Evolutionary conservation across 805 yeast species (phyloP).

Genomic region (Pichia ethanolica): DNA sequence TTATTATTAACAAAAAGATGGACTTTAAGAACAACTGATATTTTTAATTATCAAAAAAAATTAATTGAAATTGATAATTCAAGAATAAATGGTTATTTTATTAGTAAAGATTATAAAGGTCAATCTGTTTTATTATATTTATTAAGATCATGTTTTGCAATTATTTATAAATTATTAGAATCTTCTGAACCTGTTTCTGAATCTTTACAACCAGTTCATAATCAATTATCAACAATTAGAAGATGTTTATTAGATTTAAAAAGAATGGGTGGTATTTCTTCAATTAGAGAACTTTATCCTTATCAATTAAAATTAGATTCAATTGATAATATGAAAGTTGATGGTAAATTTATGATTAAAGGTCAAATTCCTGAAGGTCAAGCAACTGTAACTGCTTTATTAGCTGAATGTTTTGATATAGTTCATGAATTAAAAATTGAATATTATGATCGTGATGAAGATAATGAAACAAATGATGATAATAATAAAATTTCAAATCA

Average conservation of each 20-base stretch:
- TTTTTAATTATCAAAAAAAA: constrained; percentile 72
- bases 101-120: constrained; percentile 37
- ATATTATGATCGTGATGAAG: constrained; percentile 54
- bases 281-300: constrained; percentile 86
- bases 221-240: constrained; percentile 86
- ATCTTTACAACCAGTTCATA: constrained; percentile 86
- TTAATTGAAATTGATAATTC: constrained; percentile 67
- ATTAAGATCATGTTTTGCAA: constrained; percentile 84
- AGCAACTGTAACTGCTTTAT: constrained; percentile 83
- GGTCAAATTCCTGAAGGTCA: constrained; percentile 96
- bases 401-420: constrained; percentile 93
- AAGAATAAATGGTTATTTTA: constrained; percentile 56
- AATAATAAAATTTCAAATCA: constrained; percentile 12
- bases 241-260: constrained; percentile 84
- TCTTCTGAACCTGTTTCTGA: constrained; percentile 94
- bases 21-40: constrained; percentile 95
- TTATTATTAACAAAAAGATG: constrained; percentile 88
- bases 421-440: constrained; percentile 86
- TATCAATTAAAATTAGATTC: constrained; percentile 91
- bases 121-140: constrained; percentile 64
- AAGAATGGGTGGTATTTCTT: constrained; percentile 85
- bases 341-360: constrained; percentile 87
- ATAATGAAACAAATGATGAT: constrained; percentile 21
- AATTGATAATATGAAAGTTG: constrained; percentile 75
- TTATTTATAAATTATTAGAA: constrained; percentile 81